Evolutionary conservation across 352 stramenopile species (phyloP).

Genomic region (Globisporangium barbulae): DNA sequence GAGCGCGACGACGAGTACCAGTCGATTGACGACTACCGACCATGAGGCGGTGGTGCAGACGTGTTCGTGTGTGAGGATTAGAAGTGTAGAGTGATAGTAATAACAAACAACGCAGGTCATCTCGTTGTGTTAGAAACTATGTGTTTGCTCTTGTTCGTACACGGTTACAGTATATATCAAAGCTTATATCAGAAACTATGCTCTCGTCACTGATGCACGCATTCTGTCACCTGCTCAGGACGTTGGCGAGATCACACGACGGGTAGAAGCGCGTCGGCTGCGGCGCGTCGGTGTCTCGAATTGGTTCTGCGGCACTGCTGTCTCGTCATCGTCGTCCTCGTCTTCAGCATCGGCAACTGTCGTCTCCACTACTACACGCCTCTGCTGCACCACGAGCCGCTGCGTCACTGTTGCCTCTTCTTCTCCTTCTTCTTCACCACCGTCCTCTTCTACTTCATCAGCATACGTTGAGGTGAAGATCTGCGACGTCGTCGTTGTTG

Average conservation of each 20-base stretch:
- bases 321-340: background rate
- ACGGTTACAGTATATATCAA: background rate
- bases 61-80: conserved; percentile 1
- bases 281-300: background rate
- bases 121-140: background rate
- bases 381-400: background rate
- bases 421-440: background rate
- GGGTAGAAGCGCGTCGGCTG: background rate
- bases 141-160: background rate
- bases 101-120: background rate
- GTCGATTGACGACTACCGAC: conserved; percentile 18
- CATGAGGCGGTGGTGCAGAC: background rate
- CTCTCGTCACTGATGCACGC: background rate
- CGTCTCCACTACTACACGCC: background rate
- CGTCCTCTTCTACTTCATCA: background rate
- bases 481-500: background rate
- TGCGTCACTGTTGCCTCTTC: background rate
- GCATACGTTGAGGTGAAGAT: background rate
- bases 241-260: background rate
- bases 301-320: background rate
- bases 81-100: background rate
- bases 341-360: background rate
- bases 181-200: background rate
- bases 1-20: conserved; percentile 30
- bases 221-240: background rate